Evolutionary conservation across 139 green algal genomes (phyloP).

Genomic region (Haematococcus lacustris): DNA sequence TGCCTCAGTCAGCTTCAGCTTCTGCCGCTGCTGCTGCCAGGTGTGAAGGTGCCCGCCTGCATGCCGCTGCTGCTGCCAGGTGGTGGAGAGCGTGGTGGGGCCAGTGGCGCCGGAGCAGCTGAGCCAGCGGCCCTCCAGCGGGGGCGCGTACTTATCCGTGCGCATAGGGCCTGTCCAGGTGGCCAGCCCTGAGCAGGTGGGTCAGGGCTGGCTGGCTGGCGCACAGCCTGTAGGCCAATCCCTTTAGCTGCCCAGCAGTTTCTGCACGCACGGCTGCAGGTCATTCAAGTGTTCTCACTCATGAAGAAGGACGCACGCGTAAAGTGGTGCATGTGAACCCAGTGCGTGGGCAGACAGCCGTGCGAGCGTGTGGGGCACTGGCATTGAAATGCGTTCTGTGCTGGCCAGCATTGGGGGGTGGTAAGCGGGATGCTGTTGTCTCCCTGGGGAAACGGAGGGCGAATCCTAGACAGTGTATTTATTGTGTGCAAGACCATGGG

Average conservation of each 20-base stretch:
- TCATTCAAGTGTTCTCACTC: constrained; percentile 22
- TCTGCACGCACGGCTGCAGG: constrained; percentile 2
- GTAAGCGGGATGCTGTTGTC: too few relatives aligned
- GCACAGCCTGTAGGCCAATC: not conserved
- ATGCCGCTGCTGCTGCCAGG: not conserved
- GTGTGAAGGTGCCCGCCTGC: not conserved
- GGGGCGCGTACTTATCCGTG: constrained; percentile 26
- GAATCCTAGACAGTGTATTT: too few relatives aligned
- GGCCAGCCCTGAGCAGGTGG: constrained; percentile 25
- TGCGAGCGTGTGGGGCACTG: too few relatives aligned
- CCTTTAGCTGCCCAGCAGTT: not conserved
- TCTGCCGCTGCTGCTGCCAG: too few relatives aligned
- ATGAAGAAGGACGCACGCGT: constrained; percentile 19
- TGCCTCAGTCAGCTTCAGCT: too few relatives aligned
- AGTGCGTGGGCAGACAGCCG: not conserved
- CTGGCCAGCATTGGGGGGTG: too few relatives aligned
- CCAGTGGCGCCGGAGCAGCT: constrained; percentile 23
- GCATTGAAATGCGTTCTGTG: too few relatives aligned
- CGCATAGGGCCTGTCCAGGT: constrained; percentile 28
- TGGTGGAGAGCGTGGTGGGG: constrained; percentile 27
- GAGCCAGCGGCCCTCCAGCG: constrained; percentile 14
- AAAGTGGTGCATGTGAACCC: constrained; percentile 32
- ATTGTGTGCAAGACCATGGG: too few relatives aligned
- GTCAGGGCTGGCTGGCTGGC: not conserved
- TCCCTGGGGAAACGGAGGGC: too few relatives aligned